Evolutionary conservation across 164 flowering plant genomes (phyloP).

Genomic region (Annona squamosa): DNA sequence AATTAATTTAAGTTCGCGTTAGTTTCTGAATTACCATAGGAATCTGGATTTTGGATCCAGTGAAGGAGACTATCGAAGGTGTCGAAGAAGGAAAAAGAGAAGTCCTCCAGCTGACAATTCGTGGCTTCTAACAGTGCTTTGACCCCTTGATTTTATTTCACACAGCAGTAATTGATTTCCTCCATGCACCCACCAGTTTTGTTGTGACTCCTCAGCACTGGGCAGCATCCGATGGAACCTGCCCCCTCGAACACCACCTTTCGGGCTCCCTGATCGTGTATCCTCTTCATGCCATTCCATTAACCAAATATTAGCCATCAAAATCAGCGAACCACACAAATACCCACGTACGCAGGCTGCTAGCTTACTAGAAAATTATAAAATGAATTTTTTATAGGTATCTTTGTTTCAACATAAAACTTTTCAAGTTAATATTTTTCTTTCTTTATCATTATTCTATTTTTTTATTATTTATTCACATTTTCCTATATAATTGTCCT

Average conservation of each 20-base stretch:
- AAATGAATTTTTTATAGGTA: too few species aligned
- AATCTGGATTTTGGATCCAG: conserved; percentile 40
- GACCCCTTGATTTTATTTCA: conserved; percentile 36
- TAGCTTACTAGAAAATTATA: too few species aligned
- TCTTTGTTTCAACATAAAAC: too few species aligned
- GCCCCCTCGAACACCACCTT: conserved; percentile 43
- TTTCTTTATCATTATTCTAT: too few species aligned
- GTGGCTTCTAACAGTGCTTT: conserved; percentile 28
- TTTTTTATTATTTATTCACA: too few species aligned
- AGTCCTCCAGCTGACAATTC: conserved; percentile 36
- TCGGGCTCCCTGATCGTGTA: conserved; percentile 49
- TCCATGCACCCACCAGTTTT: conserved; percentile 40
- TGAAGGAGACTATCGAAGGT: conserved; percentile 33
- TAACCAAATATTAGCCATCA: neutral
- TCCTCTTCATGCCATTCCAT: conserved; percentile 27
- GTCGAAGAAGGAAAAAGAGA: conserved; percentile 49
- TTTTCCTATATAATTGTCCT: too few species aligned
- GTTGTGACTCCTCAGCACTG: conserved; percentile 39
- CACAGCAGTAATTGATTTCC: conserved; percentile 37
- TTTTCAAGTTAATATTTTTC: too few species aligned
- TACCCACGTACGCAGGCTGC: too few species aligned
- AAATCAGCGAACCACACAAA: neutral
- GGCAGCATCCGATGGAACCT: conserved; percentile 61
- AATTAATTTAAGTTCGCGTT: too few species aligned
- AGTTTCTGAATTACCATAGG: conserved; percentile 34